Evolutionary conservation across 2,329 filamentous ascomycete species (phyloP).

Genomic region (Exserohilum rostratum): DNA sequence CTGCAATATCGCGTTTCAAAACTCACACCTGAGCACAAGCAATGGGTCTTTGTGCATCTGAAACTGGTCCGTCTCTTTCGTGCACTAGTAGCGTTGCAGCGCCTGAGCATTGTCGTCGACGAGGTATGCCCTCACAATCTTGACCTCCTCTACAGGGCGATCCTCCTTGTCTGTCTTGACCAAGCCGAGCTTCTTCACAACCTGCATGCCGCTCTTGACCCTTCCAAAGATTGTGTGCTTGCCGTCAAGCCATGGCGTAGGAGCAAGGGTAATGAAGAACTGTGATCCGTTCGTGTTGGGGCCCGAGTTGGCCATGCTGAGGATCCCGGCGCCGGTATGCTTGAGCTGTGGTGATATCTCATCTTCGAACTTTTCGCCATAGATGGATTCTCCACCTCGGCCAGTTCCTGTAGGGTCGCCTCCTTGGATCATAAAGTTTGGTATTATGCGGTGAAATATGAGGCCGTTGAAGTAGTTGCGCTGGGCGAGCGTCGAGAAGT

Average conservation of each 20-base stretch:
- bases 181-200: conserved; percentile 86
- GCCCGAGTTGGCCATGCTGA: conserved; percentile 96
- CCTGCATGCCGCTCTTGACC: conserved; percentile 79
- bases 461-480: conserved; percentile 88
- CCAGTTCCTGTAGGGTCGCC: conserved; percentile 95
- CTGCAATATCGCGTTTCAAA: neutral
- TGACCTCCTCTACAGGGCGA: conserved; percentile 79
- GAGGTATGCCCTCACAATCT: conserved; percentile 74
- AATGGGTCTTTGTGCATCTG: neutral
- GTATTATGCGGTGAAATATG: conserved; percentile 92
- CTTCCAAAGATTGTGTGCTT: conserved; percentile 97
- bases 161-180: conserved; percentile 85
- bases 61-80: neutral
- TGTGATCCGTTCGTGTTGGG: conserved; percentile 93
- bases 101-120: conserved; percentile 63
- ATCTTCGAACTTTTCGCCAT: conserved; percentile 91
- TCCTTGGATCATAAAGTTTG: conserved; percentile 94
- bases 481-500: conserved; percentile 80
- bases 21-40: conserved; percentile 2
- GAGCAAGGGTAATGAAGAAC: conserved; percentile 94
- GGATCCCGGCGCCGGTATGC: conserved; percentile 90
- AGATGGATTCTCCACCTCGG: conserved; percentile 85
- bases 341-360: conserved; percentile 81
- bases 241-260: conserved; percentile 94
- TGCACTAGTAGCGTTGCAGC: conserved; percentile 28